phyloP scores from a whole-genome alignment of 805 yeast species.

The Yamadazyma nakazawae region DNA sequence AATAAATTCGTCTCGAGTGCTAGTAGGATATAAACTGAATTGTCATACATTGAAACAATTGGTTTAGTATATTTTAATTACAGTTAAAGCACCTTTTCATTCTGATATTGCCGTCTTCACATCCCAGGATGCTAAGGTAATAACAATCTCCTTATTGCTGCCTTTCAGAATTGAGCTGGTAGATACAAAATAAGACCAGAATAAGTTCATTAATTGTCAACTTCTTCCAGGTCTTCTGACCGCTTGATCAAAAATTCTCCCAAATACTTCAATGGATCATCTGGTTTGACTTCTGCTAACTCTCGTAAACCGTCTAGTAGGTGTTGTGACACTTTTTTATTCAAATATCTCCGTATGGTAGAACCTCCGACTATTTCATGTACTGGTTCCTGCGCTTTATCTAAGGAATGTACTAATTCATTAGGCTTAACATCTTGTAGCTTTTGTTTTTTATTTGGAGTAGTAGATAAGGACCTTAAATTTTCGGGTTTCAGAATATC shows the following conservation, averaged over 20 bases:
- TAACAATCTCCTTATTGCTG: no score
- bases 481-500: slow-evolving; percentile 2
- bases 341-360: slow-evolving; percentile 64
- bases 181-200: no score
- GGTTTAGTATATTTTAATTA: no score
- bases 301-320: slow-evolving; percentile 60
- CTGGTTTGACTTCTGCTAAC: slow-evolving; percentile 50
- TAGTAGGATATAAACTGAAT: no score
- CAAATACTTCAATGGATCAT: slow-evolving; percentile 49
- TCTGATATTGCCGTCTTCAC: no score
- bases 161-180: no score
- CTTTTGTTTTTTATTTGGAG: slow-evolving; percentile 6
- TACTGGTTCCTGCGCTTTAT: slow-evolving; percentile 23
- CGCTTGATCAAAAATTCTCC: slow-evolving; percentile 51
- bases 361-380: slow-evolving; percentile 68
- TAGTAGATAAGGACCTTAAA: slow-evolving; percentile 2
- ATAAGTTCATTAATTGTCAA: neutral
- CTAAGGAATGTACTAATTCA: slow-evolving; percentile 4
- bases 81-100: no score
- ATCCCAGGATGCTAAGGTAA: no score
- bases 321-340: slow-evolving; percentile 59
- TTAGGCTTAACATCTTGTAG: slow-evolving; percentile 5
- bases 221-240: neutral
- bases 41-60: no score
- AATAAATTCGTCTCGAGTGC: neutral